A percentile compares a stretch with the other conserved stretches of the same genome.
Conservation (phyloP, 352 stramenopile species). For the Phytophthora pistaciae region DNA sequence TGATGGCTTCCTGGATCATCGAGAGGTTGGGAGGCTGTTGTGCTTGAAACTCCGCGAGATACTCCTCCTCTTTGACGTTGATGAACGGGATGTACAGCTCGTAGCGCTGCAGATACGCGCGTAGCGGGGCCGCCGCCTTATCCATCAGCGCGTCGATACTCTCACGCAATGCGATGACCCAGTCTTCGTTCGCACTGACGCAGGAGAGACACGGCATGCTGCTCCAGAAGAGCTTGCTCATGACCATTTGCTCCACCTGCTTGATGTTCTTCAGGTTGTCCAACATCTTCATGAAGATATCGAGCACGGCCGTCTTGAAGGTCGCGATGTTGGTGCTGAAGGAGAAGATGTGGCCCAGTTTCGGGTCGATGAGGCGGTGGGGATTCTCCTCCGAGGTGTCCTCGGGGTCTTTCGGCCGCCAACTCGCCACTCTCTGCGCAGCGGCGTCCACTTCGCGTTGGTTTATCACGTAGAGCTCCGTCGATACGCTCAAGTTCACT, state of each 20-base stretch:
- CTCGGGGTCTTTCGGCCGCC: conserved; percentile 75
- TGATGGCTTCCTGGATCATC: conserved; percentile 80
- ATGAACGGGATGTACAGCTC: conserved; percentile 90
- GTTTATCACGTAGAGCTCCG: conserved; percentile 80
- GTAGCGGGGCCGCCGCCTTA: conserved; percentile 64
- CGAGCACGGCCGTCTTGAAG: conserved; percentile 67
- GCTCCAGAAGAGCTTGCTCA: conserved; percentile 96
- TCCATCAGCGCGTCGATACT: conserved; percentile 69
- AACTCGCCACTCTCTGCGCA: conserved; percentile 57
- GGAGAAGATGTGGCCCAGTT: conserved; percentile 61
- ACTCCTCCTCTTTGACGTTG: conserved; percentile 92
- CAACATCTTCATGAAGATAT: conserved; percentile 84
- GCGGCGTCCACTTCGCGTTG: conserved; percentile 71
- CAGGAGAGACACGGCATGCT: conserved; percentile 89
- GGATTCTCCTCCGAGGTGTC: conserved; percentile 73
- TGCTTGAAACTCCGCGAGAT: conserved; percentile 73
- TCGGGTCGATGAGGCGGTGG: conserved; percentile 51
- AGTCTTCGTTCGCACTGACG: conserved; percentile 88
- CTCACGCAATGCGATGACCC: conserved; percentile 73
- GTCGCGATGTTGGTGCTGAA: conserved; percentile 75
- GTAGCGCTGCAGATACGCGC: conserved; percentile 86
- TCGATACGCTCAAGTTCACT: conserved; percentile 76
- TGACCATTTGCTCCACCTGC: conserved; percentile 92
- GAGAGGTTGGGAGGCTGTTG: conserved; percentile 81
- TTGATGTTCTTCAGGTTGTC: conserved; percentile 88